Evolutionary conservation across 805 yeast species (phyloP).

Genomic region (Ogataea pilisensis): DNA sequence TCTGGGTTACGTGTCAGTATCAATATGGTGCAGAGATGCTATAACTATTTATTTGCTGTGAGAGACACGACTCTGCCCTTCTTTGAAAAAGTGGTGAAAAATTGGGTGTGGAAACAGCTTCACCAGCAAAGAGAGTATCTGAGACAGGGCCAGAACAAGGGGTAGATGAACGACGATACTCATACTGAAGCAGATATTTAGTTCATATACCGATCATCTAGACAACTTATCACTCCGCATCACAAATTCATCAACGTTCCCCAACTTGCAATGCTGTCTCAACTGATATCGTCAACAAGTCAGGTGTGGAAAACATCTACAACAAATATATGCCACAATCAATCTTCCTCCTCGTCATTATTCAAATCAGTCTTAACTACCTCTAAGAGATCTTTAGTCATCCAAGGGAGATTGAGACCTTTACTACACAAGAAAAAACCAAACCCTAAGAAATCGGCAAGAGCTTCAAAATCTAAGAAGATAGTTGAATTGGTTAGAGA

Average conservation of each 20-base stretch:
- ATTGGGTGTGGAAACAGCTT: too few species aligned
- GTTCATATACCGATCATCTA: too few species aligned
- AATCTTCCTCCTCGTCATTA: slow-evolving; percentile 5
- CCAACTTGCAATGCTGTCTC: slow-evolving; percentile 1
- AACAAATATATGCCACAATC: neutral
- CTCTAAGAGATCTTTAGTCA: slow-evolving; percentile 22
- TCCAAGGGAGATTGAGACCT: slow-evolving; percentile 27
- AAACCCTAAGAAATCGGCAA: slow-evolving; percentile 16
- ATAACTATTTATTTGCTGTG: neutral
- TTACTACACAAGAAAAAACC: slow-evolving; percentile 23
- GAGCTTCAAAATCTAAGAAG: slow-evolving; percentile 26
- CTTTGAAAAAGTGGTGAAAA: neutral
- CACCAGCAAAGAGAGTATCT: too few species aligned
- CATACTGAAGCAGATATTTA: too few species aligned
- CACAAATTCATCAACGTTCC: too few species aligned
- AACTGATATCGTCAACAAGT: neutral
- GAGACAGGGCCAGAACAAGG: too few species aligned
- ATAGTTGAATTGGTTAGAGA: slow-evolving; percentile 32
- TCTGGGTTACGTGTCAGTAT: too few species aligned
- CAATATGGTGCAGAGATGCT: too few species aligned
- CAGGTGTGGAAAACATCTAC: neutral
- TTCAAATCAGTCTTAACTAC: slow-evolving; percentile 8
- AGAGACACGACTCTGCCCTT: neutral
- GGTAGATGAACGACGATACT: too few species aligned
- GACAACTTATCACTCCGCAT: too few species aligned